Evolutionary conservation across 371 early-diverging fungal genomes (phyloP).

Genomic region (Actinomucor elegans): DNA sequence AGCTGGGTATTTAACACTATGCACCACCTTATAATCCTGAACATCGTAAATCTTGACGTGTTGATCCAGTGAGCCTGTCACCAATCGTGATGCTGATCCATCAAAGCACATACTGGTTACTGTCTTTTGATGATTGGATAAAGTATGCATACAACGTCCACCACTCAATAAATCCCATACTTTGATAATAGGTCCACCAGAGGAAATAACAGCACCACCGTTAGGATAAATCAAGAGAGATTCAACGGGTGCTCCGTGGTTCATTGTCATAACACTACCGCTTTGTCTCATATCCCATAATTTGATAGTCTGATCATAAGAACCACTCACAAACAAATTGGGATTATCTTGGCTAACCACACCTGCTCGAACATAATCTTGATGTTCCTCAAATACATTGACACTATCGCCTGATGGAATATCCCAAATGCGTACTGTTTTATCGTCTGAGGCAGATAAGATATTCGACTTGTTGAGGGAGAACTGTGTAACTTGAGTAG

Average conservation of each 20-base stretch:
- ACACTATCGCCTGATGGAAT: slow-evolving; percentile 81
- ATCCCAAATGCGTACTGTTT: slow-evolving; percentile 91
- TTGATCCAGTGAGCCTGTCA: slow-evolving; percentile 92
- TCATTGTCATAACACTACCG: slow-evolving; percentile 74
- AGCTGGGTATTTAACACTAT: slow-evolving; percentile 88
- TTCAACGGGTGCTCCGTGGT: slow-evolving; percentile 90
- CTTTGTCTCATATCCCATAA: slow-evolving; percentile 88
- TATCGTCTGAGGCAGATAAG: slow-evolving; percentile 88
- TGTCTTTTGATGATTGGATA: slow-evolving; percentile 93
- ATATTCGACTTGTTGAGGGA: slow-evolving; percentile 78
- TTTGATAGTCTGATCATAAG: slow-evolving; percentile 93
- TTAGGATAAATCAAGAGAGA: slow-evolving; percentile 82
- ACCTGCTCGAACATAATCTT: slow-evolving; percentile 88
- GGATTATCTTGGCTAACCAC: slow-evolving; percentile 76
- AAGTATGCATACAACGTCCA: slow-evolving; percentile 70
- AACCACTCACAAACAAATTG: slow-evolving; percentile 81
- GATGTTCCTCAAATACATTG: slow-evolving; percentile 77
- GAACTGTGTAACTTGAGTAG: slow-evolving; percentile 84
- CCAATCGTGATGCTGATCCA: slow-evolving; percentile 69
- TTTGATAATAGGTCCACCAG: slow-evolving; percentile 79
- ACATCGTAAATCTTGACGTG: slow-evolving; percentile 93
- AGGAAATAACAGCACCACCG: slow-evolving; percentile 79
- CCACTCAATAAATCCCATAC: slow-evolving; percentile 89
- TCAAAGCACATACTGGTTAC: slow-evolving; percentile 88
- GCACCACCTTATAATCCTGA: slow-evolving; percentile 82